These are phyloP conservation scores for Pseudonectria buxi DNA, from an alignment of 2,329 filamentous ascomycete genomes.

Conservation along the genomic window DNA sequence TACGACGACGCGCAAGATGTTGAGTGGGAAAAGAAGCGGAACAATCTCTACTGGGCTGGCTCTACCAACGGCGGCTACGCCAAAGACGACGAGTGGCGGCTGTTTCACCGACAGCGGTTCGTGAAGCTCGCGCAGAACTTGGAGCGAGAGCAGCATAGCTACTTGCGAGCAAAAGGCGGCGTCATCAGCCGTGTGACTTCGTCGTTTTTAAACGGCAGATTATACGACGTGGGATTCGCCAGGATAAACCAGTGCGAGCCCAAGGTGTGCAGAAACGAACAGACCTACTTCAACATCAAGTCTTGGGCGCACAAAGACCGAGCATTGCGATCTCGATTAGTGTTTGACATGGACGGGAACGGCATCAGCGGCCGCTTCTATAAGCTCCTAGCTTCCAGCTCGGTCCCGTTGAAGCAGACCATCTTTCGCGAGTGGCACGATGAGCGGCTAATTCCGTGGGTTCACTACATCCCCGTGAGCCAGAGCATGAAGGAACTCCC, in stretches of 20 bases:
- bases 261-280: conserved; percentile 30
- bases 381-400: conserved; percentile 40
- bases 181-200: conserved; percentile 14
- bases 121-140: conserved; percentile 31
- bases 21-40: conserved; percentile 42
- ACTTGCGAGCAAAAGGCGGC: conserved; percentile 23
- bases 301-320: conserved; percentile 27
- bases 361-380: conserved; percentile 48
- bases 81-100: conserved; percentile 28
- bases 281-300: conserved; percentile 22
- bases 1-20: conserved; percentile 37
- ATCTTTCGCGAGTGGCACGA: conserved; percentile 52
- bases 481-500: conserved; percentile 3
- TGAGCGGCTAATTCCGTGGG: conserved; percentile 34
- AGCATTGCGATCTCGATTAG: conserved; percentile 33
- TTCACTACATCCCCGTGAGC: conserved; percentile 1
- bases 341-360: conserved; percentile 51
- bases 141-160: conserved; percentile 12
- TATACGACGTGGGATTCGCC: conserved; percentile 41
- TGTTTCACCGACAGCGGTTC: conserved; percentile 43
- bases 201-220: conserved; percentile 28
- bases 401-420: conserved; percentile 44
- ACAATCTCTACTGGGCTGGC: conserved; percentile 51
- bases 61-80: conserved; percentile 45
- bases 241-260: conserved; percentile 38